Evolutionary conservation across 2,329 filamentous ascomycete genomes (phyloP).

Genomic region (Phaeoacremonium minimum): DNA sequence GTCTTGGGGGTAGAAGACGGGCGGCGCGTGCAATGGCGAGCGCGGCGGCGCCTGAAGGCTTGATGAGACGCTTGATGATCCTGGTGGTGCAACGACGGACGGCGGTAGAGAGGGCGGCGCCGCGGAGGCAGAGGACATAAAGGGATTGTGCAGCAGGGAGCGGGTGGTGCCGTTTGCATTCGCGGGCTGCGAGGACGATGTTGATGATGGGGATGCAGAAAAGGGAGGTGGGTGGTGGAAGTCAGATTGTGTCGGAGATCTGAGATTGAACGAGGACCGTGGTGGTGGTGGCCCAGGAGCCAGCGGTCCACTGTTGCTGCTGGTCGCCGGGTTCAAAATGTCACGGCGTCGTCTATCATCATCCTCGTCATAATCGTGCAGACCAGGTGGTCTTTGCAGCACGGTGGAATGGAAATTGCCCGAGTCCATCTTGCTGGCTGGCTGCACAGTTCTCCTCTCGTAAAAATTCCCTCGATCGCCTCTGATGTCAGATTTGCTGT

Average conservation of each 20-base stretch:
- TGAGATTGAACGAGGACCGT: constrained; percentile 42
- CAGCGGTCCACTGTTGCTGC: constrained; percentile 11
- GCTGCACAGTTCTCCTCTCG: too few species aligned
- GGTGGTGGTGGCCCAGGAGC: constrained; percentile 20
- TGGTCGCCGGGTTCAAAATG: constrained; percentile 35
- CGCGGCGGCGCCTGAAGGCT: constrained; percentile 21
- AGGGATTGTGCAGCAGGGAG: constrained; percentile 12
- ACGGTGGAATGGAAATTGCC: constrained; percentile 46
- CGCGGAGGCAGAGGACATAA: constrained; percentile 6
- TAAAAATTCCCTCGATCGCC: too few species aligned
- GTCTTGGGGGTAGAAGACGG: constrained; percentile 33
- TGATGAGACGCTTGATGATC: constrained; percentile 7
- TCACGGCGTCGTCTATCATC: constrained; percentile 37
- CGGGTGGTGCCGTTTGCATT: constrained; percentile 17
- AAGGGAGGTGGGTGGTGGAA: constrained; percentile 23
- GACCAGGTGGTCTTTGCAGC: constrained; percentile 38
- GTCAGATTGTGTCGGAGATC: constrained; percentile 43
- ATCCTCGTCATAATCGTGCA: constrained; percentile 31
- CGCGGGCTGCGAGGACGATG: constrained; percentile 13
- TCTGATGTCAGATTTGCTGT: too few species aligned
- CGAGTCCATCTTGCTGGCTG: constrained; percentile 43
- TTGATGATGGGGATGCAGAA: constrained; percentile 20
- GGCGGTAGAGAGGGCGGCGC: constrained; percentile 7
- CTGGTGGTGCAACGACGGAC: constrained; percentile 7
- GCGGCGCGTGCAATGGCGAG: constrained; percentile 39